These are phyloP conservation scores for Chytriomyces sp. DNA, from an alignment of 192 early-diverging fungal genomes.

Conservation along the genomic window DNA sequence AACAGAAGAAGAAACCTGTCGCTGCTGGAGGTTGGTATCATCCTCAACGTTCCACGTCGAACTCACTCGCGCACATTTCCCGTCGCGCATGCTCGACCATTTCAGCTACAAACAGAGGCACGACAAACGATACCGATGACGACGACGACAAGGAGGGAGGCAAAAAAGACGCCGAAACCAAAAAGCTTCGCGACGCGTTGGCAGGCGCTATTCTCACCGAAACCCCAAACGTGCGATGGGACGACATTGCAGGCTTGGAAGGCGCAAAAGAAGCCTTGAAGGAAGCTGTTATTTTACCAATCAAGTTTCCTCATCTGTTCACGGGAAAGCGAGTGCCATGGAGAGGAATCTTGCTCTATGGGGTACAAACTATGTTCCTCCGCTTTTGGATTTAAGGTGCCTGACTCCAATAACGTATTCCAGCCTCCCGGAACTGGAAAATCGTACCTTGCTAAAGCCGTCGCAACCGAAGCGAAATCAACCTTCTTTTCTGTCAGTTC, in stretches of 20 bases:
- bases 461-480: constrained; percentile 95
- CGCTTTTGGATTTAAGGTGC: constrained; percentile 1
- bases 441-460: constrained; percentile 94
- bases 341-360: constrained; percentile 95
- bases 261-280: constrained; percentile 94
- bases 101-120: constrained; percentile 32
- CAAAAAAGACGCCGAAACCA: constrained; percentile 76
- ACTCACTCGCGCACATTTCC: not conserved
- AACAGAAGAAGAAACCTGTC: constrained; percentile 69
- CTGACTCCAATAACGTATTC: not conserved
- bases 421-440: constrained; percentile 97
- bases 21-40: constrained; percentile 50
- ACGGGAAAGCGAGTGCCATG: constrained; percentile 95
- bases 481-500: constrained; percentile 97
- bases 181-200: constrained; percentile 65
- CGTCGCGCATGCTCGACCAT: not conserved
- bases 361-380: constrained; percentile 48
- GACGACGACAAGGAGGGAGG: constrained; percentile 56
- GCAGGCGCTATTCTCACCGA: constrained; percentile 87
- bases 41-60: not conserved
- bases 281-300: constrained; percentile 97
- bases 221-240: constrained; percentile 96
- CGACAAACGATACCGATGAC: constrained; percentile 44
- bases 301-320: constrained; percentile 96
- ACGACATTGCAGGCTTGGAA: constrained; percentile 95